A percentile compares a stretch with the other conserved stretches of the same genome.
Evolutionary conservation across 805 yeast species (phyloP).

Genomic region (Yamadazyma sp.): DNA sequence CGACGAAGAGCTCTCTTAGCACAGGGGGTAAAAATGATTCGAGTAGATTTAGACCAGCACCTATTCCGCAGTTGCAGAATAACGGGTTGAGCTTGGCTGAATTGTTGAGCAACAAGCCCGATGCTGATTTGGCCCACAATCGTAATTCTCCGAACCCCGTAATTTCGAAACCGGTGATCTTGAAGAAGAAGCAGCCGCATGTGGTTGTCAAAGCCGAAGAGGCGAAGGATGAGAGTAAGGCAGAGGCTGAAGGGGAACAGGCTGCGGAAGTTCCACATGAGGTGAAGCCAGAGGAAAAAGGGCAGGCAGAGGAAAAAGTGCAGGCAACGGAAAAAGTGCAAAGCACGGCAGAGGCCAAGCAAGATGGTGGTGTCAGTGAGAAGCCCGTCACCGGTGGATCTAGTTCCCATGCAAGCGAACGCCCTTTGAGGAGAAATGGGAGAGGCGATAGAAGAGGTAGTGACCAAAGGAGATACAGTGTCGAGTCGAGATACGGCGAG

Average conservation of each 20-base stretch:
- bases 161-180: constrained; percentile 34
- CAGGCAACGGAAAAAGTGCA: too few species aligned
- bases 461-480: not conserved
- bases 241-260: too few species aligned
- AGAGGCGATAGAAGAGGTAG: constrained; percentile 1
- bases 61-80: constrained; percentile 19
- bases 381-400: too few species aligned
- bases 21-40: not conserved
- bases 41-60: constrained; percentile 17
- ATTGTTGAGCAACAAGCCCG: constrained; percentile 27
- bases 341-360: too few species aligned
- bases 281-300: too few species aligned
- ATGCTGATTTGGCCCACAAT: constrained; percentile 12
- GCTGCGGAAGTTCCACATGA: too few species aligned
- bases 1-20: not conserved
- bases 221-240: too few species aligned
- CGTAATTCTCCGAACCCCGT: constrained; percentile 26
- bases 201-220: too few species aligned
- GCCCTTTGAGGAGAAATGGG: not conserved
- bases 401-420: not conserved
- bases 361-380: too few species aligned
- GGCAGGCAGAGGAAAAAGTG: too few species aligned
- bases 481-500: not conserved
- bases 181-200: constrained; percentile 38
- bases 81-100: constrained; percentile 41